These are phyloP conservation scores for Yarrowia hollandica DNA, from an alignment of 805 yeast genomes.

Conservation along the genomic window DNA sequence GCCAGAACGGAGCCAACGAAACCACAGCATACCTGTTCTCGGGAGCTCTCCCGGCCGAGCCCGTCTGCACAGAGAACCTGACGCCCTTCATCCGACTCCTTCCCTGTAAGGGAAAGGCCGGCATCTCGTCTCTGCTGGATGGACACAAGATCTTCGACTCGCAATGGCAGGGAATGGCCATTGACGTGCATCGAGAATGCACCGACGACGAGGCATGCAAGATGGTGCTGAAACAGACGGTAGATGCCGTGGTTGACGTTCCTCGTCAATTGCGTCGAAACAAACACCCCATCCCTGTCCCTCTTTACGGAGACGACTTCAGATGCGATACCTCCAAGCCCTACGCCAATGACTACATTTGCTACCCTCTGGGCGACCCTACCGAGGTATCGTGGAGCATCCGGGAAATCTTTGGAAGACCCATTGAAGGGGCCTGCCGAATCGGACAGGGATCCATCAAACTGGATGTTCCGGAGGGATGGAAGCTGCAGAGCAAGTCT, in stretches of 20 bases:
- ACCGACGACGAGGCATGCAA: conserved; percentile 30
- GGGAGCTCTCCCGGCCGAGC: conserved; percentile 92
- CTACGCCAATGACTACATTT: conserved; percentile 56
- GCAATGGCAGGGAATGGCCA: conserved; percentile 90
- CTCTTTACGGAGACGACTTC: conserved; percentile 66
- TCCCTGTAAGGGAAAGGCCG: conserved; percentile 91
- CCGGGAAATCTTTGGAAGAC: conserved; percentile 67
- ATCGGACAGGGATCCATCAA: conserved; percentile 44
- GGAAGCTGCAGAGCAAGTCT: conserved; percentile 26
- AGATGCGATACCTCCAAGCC: conserved; percentile 70
- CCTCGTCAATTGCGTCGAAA: conserved; percentile 64
- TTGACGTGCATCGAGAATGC: conserved; percentile 69
- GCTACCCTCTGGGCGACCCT: conserved; percentile 72
- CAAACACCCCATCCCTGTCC: conserved; percentile 74
- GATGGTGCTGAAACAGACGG: conserved; percentile 55
- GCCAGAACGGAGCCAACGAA: conserved; percentile 30
- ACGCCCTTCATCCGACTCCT: conserved; percentile 88
- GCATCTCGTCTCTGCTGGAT: conserved; percentile 78
- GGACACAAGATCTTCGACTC: conserved; percentile 87
- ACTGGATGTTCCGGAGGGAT: conserved; percentile 41
- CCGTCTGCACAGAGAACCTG: conserved; percentile 93
- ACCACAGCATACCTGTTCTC: conserved; percentile 52
- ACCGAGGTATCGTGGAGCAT: conserved; percentile 52
- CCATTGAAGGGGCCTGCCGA: conserved; percentile 63
- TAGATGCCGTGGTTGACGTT: conserved; percentile 72